These are phyloP conservation scores for Termitomyces sp. DNA, from an alignment of 1,284 basidiomycete genomes.

Conservation along the genomic window DNA sequence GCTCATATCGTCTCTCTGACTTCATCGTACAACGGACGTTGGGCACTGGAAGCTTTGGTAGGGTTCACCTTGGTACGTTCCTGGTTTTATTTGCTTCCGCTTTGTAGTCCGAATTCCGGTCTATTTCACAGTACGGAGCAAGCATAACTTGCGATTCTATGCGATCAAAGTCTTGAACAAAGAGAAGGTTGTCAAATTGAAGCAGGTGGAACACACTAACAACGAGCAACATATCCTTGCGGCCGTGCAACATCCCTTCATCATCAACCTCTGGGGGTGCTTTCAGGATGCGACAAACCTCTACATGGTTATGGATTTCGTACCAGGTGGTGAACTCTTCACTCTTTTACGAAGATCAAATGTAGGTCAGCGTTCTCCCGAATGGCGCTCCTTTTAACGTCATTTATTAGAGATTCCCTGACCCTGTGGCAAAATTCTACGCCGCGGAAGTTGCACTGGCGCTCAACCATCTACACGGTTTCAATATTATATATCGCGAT, in stretches of 20 bases:
- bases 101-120: slow-evolving; percentile 4
- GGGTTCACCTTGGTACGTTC: slow-evolving; percentile 82
- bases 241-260: slow-evolving; percentile 90
- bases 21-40: slow-evolving; percentile 77
- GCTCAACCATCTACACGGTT: slow-evolving; percentile 86
- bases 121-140: slow-evolving; percentile 66
- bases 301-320: slow-evolving; percentile 99
- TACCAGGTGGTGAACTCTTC: slow-evolving; percentile 96
- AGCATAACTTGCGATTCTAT: slow-evolving; percentile 90
- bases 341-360: slow-evolving; percentile 85
- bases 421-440: slow-evolving; percentile 98
- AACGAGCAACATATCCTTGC: slow-evolving; percentile 92
- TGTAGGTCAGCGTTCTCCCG: slow-evolving; percentile 39
- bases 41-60: slow-evolving; percentile 92
- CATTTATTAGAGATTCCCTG: slow-evolving; percentile 80
- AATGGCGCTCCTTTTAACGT: not conserved
- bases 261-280: slow-evolving; percentile 97
- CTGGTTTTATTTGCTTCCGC: slow-evolving; percentile 1
- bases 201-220: slow-evolving; percentile 97
- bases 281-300: slow-evolving; percentile 93
- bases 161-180: slow-evolving; percentile 94
- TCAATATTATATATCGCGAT: slow-evolving; percentile 96
- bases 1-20: slow-evolving; percentile 63
- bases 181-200: slow-evolving; percentile 92
- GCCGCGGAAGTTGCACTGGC: slow-evolving; percentile 96